phyloP scores from a whole-genome alignment of 352 stramenopile species.

The Globisporangium sylvaticum region DNA sequence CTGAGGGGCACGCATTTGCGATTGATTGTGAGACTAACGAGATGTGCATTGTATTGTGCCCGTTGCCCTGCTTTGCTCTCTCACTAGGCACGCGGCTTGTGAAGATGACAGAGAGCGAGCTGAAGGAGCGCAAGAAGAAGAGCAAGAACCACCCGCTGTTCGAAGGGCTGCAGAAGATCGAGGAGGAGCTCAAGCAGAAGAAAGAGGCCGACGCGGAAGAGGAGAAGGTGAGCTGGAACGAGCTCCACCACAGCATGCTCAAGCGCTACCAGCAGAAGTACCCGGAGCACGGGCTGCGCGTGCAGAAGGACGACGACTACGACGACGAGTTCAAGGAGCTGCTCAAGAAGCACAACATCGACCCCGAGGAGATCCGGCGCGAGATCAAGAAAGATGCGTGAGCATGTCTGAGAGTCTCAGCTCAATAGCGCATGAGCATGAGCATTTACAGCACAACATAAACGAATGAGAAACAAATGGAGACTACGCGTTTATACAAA shows the following conservation, averaged over 20 bases:
- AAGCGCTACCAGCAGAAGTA: constrained; percentile 78
- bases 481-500: not conserved
- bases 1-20: too few species aligned
- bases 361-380: constrained; percentile 51
- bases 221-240: constrained; percentile 72
- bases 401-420: not conserved
- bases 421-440: not conserved
- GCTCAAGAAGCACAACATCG: constrained; percentile 74
- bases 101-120: constrained; percentile 19
- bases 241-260: constrained; percentile 68
- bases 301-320: constrained; percentile 64
- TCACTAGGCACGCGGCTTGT: constrained; percentile 39
- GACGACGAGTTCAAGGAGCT: constrained; percentile 85
- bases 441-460: not conserved
- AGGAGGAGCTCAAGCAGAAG: constrained; percentile 62
- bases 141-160: constrained; percentile 60
- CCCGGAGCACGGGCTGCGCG: constrained; percentile 49
- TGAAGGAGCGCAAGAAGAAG: constrained; percentile 26
- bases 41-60: not conserved
- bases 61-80: not conserved
- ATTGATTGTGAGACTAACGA: not conserved
- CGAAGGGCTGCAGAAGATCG: constrained; percentile 68
- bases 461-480: not conserved
- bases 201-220: constrained; percentile 39
- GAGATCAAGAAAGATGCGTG: constrained; percentile 25